Evolutionary conservation across 2,329 filamentous ascomycete species (phyloP), one percentile per base, ranked within the genome.

Genomic region (Ophioceras dolichostomum): DNA sequence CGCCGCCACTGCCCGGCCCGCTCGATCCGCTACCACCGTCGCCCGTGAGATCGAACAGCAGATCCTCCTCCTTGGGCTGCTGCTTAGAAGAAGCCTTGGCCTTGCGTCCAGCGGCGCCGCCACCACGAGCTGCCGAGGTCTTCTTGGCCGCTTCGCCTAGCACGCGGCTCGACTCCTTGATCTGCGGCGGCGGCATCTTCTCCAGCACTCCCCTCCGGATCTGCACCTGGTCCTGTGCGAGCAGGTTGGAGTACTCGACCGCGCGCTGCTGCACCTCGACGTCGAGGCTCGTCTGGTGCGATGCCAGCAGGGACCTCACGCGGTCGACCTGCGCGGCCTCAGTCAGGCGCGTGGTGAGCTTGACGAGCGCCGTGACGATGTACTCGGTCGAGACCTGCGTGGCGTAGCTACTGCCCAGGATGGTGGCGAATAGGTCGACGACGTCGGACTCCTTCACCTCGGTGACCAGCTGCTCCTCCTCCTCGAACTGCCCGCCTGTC

Each of bases 161-260:
- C 3, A 95, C 88, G 42, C 89, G 73, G 38, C 91, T 89, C 56
- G 94, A 86, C 56, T 98, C 91, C 47, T 89, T 86, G 52, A 98
- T 96, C 57, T 96, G 89, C 8, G 91, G 91, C 2, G 91, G 76
- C 7, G 91, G 91, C 93, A 98, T 98, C 58, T 91, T 93, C 61
- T 98, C 91, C 10, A 98, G 66, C 3, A 98, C 91, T 40, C 91
- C 91, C 41, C 74, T 75, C 38, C 89, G 79, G 39, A 98, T 83
- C n/a, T n/a, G n/a, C n/a, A n/a, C n/a, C 42, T 86, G 70, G 48
- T 98, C 88, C 50, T 86, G 86, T 1, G 76, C 75, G 51, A 98
- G 96, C n/a, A 98, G 68, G 52, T 96, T 96, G 41, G 79, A 76
- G 51, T 96, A 98, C 57, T 98, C 91, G 16, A 94, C 88, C 5